Base-by-base conservation (phyloP, 176 grass and related monocot genomes). In the Tuctoria greenei region DNA sequence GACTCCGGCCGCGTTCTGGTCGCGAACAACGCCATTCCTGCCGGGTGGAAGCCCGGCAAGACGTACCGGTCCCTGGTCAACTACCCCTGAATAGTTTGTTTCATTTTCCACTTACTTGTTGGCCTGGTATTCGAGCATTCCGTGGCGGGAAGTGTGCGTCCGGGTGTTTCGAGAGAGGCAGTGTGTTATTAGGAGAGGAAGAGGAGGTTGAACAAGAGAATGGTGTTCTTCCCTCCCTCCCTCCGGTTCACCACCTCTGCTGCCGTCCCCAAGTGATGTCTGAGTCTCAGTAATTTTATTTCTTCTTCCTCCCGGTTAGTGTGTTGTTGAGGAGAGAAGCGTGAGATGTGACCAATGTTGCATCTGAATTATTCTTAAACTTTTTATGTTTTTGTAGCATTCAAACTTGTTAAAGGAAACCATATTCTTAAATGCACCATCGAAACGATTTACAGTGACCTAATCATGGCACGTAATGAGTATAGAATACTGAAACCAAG, bases 21-120 rank as follows among this genome's bases (percentile, higher is more conserved):
- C 67, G 88, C 81, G 50, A 87, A 36, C 69, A 86, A 87, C 41
- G 86, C 77, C 64, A 86, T 95, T 62, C 92, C 88, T 0, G 77
- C 61, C 0, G 69, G 68, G 61, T 95, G 92, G 92, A 41, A 59
- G 26, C 47, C 92, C 23, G 92, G 92, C 10, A 41, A 12, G 10
- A 89, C 88, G 7, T 95, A 91, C 39, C 77, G 83, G 3, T 84
- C 88, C 8, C 8, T 90, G 49, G 81, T 82, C 12, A 93, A 93
- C 81, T 93, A 87, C 70, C 78, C 71, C 38, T 89, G 56, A 62
- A 34, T 39, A 57, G 54, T 57, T 25, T 10, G 9, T 0, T 15
- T 17, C 47, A 18, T 17, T 34, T 34, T 34, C 20, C 13, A 71
- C 13, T 17, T 4, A 18, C 17, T 49, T 34, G 42, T 61, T 37